These are phyloP conservation scores for Leccinum obscurum DNA, from an alignment of 768 basidiomycete species.

Conservation along the genomic window DNA sequence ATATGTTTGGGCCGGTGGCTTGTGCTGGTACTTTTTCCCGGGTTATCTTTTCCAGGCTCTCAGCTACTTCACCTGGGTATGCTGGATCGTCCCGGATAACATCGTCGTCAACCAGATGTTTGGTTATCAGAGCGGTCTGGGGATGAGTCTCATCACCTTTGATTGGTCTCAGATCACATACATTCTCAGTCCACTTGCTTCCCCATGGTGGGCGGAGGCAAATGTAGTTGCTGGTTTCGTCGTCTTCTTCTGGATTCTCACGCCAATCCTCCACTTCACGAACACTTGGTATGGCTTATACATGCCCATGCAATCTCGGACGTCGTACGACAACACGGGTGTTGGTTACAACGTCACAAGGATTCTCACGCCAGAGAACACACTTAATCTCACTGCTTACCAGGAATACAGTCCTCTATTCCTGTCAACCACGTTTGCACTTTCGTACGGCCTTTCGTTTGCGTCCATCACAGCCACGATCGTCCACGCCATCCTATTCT, in stretches of 20 bases:
- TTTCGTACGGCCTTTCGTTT: constrained; percentile 51
- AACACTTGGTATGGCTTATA: constrained; percentile 42
- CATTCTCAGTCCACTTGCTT: constrained; percentile 38
- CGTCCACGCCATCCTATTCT: constrained; percentile 48
- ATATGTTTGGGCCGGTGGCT: constrained; percentile 42
- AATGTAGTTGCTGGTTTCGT: constrained; percentile 41
- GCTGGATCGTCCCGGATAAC: constrained; percentile 74
- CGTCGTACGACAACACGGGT: constrained; percentile 46
- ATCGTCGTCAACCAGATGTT: constrained; percentile 74
- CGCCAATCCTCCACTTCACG: constrained; percentile 32
- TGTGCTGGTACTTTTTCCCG: constrained; percentile 60
- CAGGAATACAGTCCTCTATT: constrained; percentile 42
- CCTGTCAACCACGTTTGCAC: constrained; percentile 50
- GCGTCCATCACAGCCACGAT: constrained; percentile 43
- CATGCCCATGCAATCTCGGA: constrained; percentile 42
- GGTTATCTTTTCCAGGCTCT: constrained; percentile 74
- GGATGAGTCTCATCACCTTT: constrained; percentile 77
- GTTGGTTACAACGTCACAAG: constrained; percentile 39
- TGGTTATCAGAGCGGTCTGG: constrained; percentile 54
- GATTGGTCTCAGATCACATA: constrained; percentile 81
- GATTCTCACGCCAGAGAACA: constrained; percentile 35
- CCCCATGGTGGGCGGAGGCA: constrained; percentile 40
- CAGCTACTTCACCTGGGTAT: constrained; percentile 58
- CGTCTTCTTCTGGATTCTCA: constrained; percentile 34
- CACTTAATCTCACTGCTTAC: constrained; percentile 36